Percentiles rank a stretch among this genome's conserved stretches.
These are phyloP conservation scores for Talaromyces sp. DNA, from an alignment of 2,329 filamentous ascomycete species.

Conservation along the genomic window DNA sequence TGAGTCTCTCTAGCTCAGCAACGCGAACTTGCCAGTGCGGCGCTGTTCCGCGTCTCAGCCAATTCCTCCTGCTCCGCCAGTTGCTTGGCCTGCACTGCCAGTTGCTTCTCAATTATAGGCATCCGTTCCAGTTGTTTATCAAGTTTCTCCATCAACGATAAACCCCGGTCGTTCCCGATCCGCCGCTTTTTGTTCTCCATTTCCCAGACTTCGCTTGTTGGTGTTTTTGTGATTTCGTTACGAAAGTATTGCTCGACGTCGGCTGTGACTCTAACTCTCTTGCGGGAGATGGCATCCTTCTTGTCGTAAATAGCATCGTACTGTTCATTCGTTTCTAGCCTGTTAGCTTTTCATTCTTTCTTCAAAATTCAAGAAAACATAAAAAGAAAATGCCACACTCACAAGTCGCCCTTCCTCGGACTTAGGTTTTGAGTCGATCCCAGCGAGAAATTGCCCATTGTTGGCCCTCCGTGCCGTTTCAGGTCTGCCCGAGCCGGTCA, in stretches of 20 bases:
- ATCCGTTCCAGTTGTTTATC: neutral
- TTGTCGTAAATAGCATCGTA: neutral
- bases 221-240: neutral
- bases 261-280: neutral
- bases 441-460: neutral
- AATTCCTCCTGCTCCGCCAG: neutral
- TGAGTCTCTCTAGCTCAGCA: neutral
- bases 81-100: neutral
- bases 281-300: neutral
- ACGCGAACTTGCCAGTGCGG: neutral
- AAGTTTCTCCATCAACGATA: conserved; percentile 1
- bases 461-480: neutral
- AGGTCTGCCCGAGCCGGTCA: neutral
- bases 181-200: neutral
- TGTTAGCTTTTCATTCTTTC: neutral
- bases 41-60: neutral
- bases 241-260: neutral
- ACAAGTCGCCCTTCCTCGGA: neutral
- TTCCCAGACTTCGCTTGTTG: neutral
- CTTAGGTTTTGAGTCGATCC: neutral
- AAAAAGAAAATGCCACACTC: neutral
- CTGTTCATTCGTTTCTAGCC: neutral
- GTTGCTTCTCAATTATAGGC: neutral
- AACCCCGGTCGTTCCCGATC: neutral
- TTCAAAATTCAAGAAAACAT: neutral